Base-by-base conservation (phyloP, 1,139 yeast species). In the Zygosaccharomyces pseudobailii region DNA sequence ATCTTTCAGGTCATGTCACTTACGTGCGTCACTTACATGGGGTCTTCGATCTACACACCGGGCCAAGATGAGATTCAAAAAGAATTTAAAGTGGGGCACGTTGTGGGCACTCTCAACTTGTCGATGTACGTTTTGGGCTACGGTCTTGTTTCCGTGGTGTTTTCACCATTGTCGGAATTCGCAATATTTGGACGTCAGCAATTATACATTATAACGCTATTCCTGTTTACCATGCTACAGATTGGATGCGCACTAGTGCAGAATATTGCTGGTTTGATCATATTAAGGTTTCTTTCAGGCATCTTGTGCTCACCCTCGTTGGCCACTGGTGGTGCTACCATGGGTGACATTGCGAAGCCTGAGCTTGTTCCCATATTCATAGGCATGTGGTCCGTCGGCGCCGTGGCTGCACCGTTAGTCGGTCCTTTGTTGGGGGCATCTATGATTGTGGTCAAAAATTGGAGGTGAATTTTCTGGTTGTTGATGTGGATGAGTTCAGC, bases 391-490 rank as follows among this genome's bases (percentile, higher is more conserved):
- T 79, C 75, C 64, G 73, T 55, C 48, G 78, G 65, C 63, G 79
- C 74, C 58, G 80, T 71, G 56, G 71, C 64, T 51, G 88, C 87
- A 40, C 86, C 87, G 0, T 74, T 75, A 23, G 55, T 80, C 30
- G 89, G 87, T 3, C 88, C 88, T 4, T 63, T 82, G 17, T 67
- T 83, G 42, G 81, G 82, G 44, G 77, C 56, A 62, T 69, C 67
- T 68, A 71, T 55, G 70, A 74, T 50, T 67, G 63, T 69, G 67
- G 61, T 71, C 65, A 50, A 70, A 73, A 60, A 49, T 24, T 75
- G 78, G 78, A 66, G 77, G 57, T 67, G 71, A 65, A 64, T 72
- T 6, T 71, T 71, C 51, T 74, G 78, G 78, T 66, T 72, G 42
- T 53, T 68, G 55, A 51, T 67, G 40, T 67, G 76, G 40, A 47